phyloP scores from a whole-genome alignment of 2,329 filamentous ascomycete genomes.

The Penicillium sp. region DNA sequence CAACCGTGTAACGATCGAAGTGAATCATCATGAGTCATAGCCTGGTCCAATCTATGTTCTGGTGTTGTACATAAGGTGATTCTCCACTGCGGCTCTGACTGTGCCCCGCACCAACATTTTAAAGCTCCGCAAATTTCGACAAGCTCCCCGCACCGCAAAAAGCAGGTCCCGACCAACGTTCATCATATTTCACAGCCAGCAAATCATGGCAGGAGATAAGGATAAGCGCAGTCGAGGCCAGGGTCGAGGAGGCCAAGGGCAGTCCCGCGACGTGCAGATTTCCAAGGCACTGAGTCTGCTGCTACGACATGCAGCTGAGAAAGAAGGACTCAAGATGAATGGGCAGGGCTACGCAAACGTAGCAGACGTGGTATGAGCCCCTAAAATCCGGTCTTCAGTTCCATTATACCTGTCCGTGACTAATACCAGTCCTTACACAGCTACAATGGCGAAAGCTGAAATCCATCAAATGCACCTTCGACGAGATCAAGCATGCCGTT shows the following conservation, averaged over 20 bases:
- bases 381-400: no score
- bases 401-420: not conserved
- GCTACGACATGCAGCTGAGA: slow-evolving; percentile 61
- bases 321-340: slow-evolving; percentile 60
- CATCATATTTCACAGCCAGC: not conserved
- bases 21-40: slow-evolving; percentile 7
- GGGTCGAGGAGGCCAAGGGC: slow-evolving; percentile 16
- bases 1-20: no score
- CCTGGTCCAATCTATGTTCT: not conserved
- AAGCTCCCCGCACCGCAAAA: not conserved
- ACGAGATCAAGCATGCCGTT: slow-evolving; percentile 71
- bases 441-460: slow-evolving; percentile 62
- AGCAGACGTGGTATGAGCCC: slow-evolving; percentile 53
- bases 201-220: slow-evolving; percentile 1
- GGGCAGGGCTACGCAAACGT: slow-evolving; percentile 62
- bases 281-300: slow-evolving; percentile 47
- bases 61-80: not conserved
- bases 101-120: slow-evolving; percentile 13
- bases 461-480: slow-evolving; percentile 70
- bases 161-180: not conserved
- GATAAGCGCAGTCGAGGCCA: slow-evolving; percentile 8
- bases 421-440: slow-evolving; percentile 32
- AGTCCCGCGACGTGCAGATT: slow-evolving; percentile 36
- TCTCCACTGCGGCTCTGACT: not conserved
- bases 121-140: slow-evolving; percentile 8